Evolutionary conservation across 2,329 filamentous ascomycete genomes (phyloP).

Genomic region (Stenocarpella maydis): DNA sequence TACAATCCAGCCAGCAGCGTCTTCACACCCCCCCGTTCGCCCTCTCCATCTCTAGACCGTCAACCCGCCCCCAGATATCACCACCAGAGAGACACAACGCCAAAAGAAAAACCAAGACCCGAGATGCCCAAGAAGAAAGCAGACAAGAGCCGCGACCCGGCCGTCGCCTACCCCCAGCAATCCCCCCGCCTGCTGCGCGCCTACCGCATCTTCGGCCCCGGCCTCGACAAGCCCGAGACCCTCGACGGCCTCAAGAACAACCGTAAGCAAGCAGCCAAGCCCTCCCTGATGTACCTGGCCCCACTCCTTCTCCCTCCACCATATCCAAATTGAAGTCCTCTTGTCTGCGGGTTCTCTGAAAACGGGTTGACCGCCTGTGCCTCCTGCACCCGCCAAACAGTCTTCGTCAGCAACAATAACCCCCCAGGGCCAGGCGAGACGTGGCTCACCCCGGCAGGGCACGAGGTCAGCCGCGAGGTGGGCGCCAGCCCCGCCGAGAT

Average conservation of each 20-base stretch:
- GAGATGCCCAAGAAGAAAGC: not conserved
- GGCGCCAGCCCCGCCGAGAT: not conserved
- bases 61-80: too few species aligned
- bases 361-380: too few species aligned
- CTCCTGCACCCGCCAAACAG: too few species aligned
- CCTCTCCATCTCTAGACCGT: too few species aligned
- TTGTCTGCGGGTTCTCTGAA: too few species aligned
- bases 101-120: too few species aligned
- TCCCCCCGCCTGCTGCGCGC: constrained; percentile 20
- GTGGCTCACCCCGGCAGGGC: not conserved
- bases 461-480: not conserved
- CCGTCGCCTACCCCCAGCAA: not conserved
- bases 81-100: not conserved
- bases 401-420: not conserved
- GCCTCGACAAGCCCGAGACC: not conserved
- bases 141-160: not conserved
- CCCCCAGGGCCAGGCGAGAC: not conserved
- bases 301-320: too few species aligned
- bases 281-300: too few species aligned
- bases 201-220: constrained; percentile 32
- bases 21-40: too few species aligned
- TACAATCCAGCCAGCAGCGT: too few species aligned
- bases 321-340: too few species aligned
- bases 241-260: not conserved
- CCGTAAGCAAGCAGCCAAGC: not conserved